Evolutionary conservation across 371 early-diverging fungal genomes (phyloP).

Genomic region (Apophysomyces trapeziformis): DNA sequence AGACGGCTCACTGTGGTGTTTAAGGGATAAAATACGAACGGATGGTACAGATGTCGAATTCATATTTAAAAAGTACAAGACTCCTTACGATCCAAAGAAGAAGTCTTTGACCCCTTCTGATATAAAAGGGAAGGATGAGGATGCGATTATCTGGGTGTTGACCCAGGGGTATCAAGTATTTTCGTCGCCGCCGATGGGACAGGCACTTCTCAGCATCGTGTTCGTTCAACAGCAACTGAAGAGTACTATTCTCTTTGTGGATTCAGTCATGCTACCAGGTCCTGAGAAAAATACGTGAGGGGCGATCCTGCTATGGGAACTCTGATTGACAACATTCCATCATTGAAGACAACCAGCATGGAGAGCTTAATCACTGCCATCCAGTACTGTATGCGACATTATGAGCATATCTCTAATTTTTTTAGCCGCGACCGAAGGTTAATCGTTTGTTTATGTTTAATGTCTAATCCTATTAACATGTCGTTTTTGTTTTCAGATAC

Average conservation of each 20-base stretch:
- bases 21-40: not conserved
- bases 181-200: slow-evolving; percentile 14
- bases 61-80: not conserved
- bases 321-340: slow-evolving; percentile 1
- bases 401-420: not conserved
- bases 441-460: not conserved
- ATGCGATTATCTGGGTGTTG: slow-evolving; percentile 9
- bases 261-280: not conserved
- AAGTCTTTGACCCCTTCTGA: not conserved
- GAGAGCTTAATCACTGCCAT: not conserved
- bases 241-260: slow-evolving; percentile 14
- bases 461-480: not conserved
- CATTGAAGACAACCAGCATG: not conserved
- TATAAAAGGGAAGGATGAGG: not conserved
- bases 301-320: not conserved
- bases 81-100: not conserved
- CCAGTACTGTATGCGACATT: not conserved
- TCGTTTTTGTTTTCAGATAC: not conserved
- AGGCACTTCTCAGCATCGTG: not conserved
- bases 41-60: not conserved
- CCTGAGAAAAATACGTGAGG: not conserved
- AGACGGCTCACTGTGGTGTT: not conserved
- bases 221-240: not conserved
- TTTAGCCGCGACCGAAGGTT: not conserved
- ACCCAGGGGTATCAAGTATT: slow-evolving; percentile 8